Percentiles rank a stretch among this genome's conserved stretches.
Evolutionary conservation across 1,284 basidiomycete species (phyloP).

Genomic region (Tilletia walkeri): DNA sequence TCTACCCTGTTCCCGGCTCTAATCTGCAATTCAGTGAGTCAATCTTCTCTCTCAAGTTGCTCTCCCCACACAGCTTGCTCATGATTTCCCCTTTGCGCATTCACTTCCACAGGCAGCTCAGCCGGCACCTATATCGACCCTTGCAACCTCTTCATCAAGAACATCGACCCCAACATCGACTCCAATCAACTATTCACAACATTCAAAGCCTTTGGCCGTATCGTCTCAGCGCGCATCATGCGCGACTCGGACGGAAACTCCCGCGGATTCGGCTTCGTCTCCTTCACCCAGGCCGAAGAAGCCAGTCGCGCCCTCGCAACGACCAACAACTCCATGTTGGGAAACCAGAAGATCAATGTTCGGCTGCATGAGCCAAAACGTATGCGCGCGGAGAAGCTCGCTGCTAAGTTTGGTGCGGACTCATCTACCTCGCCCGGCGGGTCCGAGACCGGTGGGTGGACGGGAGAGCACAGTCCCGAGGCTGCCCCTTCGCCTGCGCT

Average conservation of each 20-base stretch:
- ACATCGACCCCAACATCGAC: constrained; percentile 36
- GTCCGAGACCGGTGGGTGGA: constrained; percentile 21
- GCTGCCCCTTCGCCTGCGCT: background rate
- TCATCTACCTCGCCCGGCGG: background rate
- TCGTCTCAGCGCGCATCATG: constrained; percentile 82
- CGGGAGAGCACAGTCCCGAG: constrained; percentile 15
- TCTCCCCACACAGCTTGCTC: background rate
- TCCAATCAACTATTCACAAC: constrained; percentile 37
- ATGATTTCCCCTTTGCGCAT: background rate
- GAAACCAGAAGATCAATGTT: constrained; percentile 70
- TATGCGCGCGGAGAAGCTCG: constrained; percentile 79
- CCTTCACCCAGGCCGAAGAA: constrained; percentile 60
- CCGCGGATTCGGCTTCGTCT: constrained; percentile 93
- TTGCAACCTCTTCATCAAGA: constrained; percentile 52
- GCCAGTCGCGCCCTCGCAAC: constrained; percentile 70
- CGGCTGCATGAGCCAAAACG: constrained; percentile 86
- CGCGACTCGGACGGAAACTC: constrained; percentile 77
- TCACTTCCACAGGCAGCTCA: constrained; percentile 23
- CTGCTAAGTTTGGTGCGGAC: constrained; percentile 66
- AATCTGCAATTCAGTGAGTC: constrained; percentile 33
- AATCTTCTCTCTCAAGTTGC: background rate
- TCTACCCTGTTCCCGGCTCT: constrained; percentile 26
- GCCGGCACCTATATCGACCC: constrained; percentile 47
- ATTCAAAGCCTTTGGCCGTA: constrained; percentile 46
- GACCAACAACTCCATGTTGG: constrained; percentile 32